Evolutionary conservation across 2,329 filamentous ascomycete genomes (phyloP), one percentile per base, ranked within the genome.

Genomic region (Ceratocystiopsis brevicomis): DNA sequence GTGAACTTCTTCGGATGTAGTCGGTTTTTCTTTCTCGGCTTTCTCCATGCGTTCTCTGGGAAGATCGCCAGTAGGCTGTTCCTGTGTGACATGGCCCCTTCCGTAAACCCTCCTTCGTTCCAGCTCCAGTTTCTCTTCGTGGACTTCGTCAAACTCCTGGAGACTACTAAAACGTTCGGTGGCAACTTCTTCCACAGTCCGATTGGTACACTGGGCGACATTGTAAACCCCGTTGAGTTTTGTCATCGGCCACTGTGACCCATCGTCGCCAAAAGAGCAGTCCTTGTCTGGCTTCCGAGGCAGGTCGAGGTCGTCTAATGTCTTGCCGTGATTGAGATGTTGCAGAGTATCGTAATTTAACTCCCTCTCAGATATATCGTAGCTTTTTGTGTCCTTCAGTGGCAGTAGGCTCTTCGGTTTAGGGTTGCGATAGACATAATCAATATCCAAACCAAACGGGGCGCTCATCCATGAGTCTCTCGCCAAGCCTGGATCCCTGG

Each of bases 401-500:
- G 61, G 63, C 16, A 61, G 64, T 35, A 63, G 25, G 25, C 25
- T 63, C 50, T 76, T 76, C 8, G 63, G 57, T 47, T 74, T 75
- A 48, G 70, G 68, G 1, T 61, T 60, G 4, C 73, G 68, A 54
- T 82, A 72, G 41, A 85, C 69, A 57, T 93, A 94, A 55, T 96
- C 87, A 45, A 96, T 67, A 43, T 87, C 79, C 34, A 93, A 62
- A 0, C 79, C 76, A 0, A 82, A 83, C 0, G 88, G 86, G 0
- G 80, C 80, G 47, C 86, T 79, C 90, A 98, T 98, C 87, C 92
- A 98, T 0, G 81, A 74, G 58, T 96, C 90, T 49, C 92, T 75
- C 51, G 77, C 70, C 32, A 78, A 48, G 11, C 42, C 42, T 38
- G 52, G 51, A 25, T 57, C 54, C 35, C 52, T 51, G 3, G 53